A percentile compares a stretch with the other conserved stretches of the same genome.
These are phyloP conservation scores for Trichaptum fuscoviolaceum DNA, from an alignment of 768 basidiomycete genomes.

Conservation along the genomic window DNA sequence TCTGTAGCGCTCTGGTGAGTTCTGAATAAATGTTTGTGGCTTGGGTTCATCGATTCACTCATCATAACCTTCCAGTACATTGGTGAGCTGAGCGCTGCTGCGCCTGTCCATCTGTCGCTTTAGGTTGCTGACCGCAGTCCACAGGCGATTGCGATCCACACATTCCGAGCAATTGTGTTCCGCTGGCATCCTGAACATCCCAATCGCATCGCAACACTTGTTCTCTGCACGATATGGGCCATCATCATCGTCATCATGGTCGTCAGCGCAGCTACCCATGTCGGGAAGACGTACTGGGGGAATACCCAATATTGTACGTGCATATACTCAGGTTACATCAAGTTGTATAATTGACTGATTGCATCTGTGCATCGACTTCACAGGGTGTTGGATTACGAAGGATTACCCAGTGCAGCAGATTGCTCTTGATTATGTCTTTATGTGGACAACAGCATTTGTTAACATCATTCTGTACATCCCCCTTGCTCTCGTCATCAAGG, in stretches of 20 bases:
- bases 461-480: constrained; percentile 40
- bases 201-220: constrained; percentile 25
- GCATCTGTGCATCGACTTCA: neutral
- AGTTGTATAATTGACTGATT: neutral
- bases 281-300: constrained; percentile 36
- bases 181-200: constrained; percentile 24
- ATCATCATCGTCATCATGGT: constrained; percentile 35
- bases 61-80: constrained; percentile 12
- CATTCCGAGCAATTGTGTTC: constrained; percentile 34
- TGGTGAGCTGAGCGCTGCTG: constrained; percentile 12
- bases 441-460: constrained; percentile 41
- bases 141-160: constrained; percentile 35
- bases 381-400: constrained; percentile 49
- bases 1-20: constrained; percentile 35
- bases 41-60: neutral
- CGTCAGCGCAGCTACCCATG: constrained; percentile 31
- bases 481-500: constrained; percentile 38
- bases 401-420: constrained; percentile 33
- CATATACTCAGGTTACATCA: constrained; percentile 1
- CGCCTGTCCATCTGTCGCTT: constrained; percentile 2
- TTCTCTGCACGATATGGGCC: constrained; percentile 33
- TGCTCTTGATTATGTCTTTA: constrained; percentile 46
- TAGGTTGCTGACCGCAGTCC: constrained; percentile 5
- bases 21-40: constrained; percentile 7
- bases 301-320: constrained; percentile 35